phyloP scores from a whole-genome alignment of 2,329 filamentous ascomycete genomes.

The Penicillium digitatum region DNA sequence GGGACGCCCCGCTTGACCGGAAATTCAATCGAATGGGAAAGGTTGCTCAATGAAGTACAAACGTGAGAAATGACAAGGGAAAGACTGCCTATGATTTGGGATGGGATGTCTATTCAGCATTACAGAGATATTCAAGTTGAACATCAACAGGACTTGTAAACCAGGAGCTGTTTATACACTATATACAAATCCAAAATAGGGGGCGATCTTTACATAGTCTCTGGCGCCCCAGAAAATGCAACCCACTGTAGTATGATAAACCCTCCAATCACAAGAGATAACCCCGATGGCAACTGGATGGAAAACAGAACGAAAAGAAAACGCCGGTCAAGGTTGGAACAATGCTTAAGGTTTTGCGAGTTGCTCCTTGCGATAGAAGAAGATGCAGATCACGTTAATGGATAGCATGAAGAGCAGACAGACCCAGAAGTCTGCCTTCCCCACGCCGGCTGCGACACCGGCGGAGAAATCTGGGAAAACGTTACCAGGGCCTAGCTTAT shows the following conservation, averaged over 20 bases:
- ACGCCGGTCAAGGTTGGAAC: neutral
- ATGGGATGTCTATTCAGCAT: neutral
- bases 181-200: conserved; percentile 3
- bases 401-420: conserved; percentile 48
- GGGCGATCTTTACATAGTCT: neutral
- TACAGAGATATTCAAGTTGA: no score
- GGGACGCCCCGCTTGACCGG: neutral
- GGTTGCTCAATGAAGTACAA: no score
- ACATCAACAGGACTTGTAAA: neutral
- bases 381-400: conserved; percentile 53
- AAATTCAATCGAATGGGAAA: neutral
- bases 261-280: neutral
- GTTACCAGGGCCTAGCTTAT: conserved; percentile 56
- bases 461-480: conserved; percentile 60
- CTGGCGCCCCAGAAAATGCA: neutral
- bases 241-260: neutral
- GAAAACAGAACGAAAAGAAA: neutral
- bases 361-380: conserved; percentile 46
- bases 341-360: conserved; percentile 37
- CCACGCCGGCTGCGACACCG: conserved; percentile 30
- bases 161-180: neutral
- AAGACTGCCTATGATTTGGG: no score
- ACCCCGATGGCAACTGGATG: neutral
- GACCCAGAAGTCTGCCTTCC: conserved; percentile 29
- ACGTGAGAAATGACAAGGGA: no score